Evolutionary conservation across 495 filamentous ascomycete genomes (phyloP).

Genomic region (Ramalina peruviana): DNA sequence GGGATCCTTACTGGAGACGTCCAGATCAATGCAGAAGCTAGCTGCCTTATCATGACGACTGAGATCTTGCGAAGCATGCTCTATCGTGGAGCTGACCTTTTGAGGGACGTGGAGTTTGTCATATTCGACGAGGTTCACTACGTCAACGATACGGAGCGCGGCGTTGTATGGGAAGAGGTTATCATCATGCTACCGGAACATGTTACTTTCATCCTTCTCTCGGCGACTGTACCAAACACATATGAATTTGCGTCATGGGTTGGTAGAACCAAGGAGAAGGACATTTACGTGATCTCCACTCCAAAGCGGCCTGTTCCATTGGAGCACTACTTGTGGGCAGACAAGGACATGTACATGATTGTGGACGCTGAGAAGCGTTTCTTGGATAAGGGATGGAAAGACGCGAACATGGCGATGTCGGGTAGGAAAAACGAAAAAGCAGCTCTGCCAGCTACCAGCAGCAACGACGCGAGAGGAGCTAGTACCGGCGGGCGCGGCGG

Average conservation of each 20-base stretch:
- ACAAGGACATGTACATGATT: conserved; percentile 85
- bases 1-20: conserved; percentile 96
- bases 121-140: conserved; percentile 99
- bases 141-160: conserved; percentile 92
- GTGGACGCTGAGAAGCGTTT: conserved; percentile 86
- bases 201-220: conserved; percentile 86
- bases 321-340: conserved; percentile 92
- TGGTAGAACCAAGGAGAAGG: conserved; percentile 92
- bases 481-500: conserved; percentile 35
- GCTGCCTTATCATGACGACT: conserved; percentile 98
- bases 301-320: conserved; percentile 87
- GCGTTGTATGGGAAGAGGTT: conserved; percentile 98
- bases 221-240: conserved; percentile 94
- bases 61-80: conserved; percentile 98
- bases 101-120: conserved; percentile 95
- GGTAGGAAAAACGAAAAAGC: conserved; percentile 67
- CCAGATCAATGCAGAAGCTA: conserved; percentile 94
- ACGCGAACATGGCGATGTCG: conserved; percentile 69
- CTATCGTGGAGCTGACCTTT: conserved; percentile 89
- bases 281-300: conserved; percentile 98
- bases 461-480: conserved; percentile 18
- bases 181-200: conserved; percentile 99
- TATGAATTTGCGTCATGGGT: conserved; percentile 98
- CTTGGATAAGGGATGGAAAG: conserved; percentile 83
- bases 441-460: conserved; percentile 32